Percentiles rank a stretch among this genome's conserved stretches.
Evolutionary conservation across 495 filamentous ascomycete species (phyloP).

Genomic region (Lasiosphaeris hirsuta): DNA sequence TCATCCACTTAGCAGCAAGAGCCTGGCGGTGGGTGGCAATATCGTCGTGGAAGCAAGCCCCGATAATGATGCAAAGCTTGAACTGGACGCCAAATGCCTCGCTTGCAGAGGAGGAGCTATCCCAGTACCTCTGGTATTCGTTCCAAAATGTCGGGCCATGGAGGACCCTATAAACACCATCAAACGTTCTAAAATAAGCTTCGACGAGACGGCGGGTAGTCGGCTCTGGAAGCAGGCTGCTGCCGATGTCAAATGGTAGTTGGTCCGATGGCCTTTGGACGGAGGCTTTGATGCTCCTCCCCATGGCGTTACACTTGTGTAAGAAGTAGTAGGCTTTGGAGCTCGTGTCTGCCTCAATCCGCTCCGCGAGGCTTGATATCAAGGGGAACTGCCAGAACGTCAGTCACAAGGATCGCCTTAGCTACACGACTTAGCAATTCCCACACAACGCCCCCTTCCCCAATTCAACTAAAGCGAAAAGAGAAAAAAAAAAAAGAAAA

Average conservation of each 20-base stretch:
- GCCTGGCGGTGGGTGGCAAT: slow-evolving; percentile 40
- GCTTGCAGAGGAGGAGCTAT: slow-evolving; percentile 20
- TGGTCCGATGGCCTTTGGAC: slow-evolving; percentile 30
- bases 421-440: too few species aligned
- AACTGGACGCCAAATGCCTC: slow-evolving; percentile 55
- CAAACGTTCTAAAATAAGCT: slow-evolving; percentile 49
- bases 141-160: slow-evolving; percentile 48
- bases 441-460: too few species aligned
- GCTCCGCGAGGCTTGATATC: slow-evolving; percentile 36
- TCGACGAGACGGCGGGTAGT: slow-evolving; percentile 49
- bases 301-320: slow-evolving; percentile 46
- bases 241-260: slow-evolving; percentile 29
- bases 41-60: slow-evolving; percentile 53
- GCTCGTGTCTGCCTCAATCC: slow-evolving; percentile 35
- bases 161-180: slow-evolving; percentile 53
- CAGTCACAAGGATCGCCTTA: slow-evolving; percentile 1
- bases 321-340: slow-evolving; percentile 34
- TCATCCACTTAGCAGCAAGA: slow-evolving; percentile 58
- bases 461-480: too few species aligned
- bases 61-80: slow-evolving; percentile 63
- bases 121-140: slow-evolving; percentile 49
- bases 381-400: slow-evolving; percentile 41
- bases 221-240: slow-evolving; percentile 31
- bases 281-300: slow-evolving; percentile 43
- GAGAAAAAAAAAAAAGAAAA: too few species aligned